These are phyloP conservation scores for Brasenia schreberi DNA, from an alignment of 164 flowering plant genomes.

Conservation along the genomic window DNA sequence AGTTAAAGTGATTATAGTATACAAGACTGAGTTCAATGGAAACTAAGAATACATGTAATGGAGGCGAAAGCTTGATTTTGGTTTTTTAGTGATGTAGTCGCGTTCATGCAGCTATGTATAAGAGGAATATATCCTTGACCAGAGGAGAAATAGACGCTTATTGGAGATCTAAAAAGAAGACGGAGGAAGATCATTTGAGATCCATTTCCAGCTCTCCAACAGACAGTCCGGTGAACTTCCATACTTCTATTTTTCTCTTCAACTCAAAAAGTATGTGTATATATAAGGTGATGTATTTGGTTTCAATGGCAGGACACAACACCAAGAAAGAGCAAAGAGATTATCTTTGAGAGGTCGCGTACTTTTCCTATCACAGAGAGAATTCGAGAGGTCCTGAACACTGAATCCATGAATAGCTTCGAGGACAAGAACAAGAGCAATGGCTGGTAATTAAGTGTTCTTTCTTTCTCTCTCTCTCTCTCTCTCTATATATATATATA, in stretches of 20 bases:
- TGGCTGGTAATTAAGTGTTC: background rate
- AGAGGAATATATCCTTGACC: constrained; percentile 61
- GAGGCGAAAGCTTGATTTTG: no score
- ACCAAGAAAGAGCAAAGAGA: constrained; percentile 3
- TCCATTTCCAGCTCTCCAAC: constrained; percentile 18
- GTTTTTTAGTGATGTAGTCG: background rate
- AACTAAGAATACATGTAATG: no score
- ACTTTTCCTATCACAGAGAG: constrained; percentile 22
- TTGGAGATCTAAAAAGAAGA: constrained; percentile 53
- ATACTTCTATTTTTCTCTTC: no score
- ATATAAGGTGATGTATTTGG: background rate
- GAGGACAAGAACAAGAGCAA: constrained; percentile 20
- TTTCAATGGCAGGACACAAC: constrained; percentile 12
- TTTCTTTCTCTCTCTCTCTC: background rate
- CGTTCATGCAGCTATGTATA: constrained; percentile 24
- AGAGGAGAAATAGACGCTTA: constrained; percentile 62
- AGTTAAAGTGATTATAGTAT: background rate
- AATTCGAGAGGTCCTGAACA: constrained; percentile 6
- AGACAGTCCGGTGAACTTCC: constrained; percentile 8
- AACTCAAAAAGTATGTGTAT: background rate
- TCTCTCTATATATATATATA: no score
- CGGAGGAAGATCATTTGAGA: constrained; percentile 46
- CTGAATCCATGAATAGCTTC: constrained; percentile 11
- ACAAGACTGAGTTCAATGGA: background rate
- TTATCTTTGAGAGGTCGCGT: constrained; percentile 20